Base-by-base conservation (phyloP, 306 rosid species). In the Vigna trinervia region DNA sequence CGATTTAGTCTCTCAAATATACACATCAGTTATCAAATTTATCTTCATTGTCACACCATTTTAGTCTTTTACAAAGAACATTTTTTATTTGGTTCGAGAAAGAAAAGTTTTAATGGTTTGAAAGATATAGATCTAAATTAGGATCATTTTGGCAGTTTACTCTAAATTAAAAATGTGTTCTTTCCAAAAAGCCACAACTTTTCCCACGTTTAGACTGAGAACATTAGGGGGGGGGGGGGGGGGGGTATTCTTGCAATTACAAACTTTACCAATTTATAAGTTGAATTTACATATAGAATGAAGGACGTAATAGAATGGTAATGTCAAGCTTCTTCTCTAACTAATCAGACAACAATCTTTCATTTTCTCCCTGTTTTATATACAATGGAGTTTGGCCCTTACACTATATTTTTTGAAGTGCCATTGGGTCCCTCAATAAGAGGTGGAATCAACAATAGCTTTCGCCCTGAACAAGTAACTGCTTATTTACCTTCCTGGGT, bases 401-500 rank as follows among this genome's bases (percentile, higher is more conserved):
- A 65, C 22, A 70, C 60, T 51, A 15, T 51, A 28, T 75, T 71
- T 80, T 78, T 59, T 17, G 70, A 74, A 54, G 71, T 67, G 61
- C 51, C 34, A 32, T 34, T 41, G 71, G 72, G 69, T 71, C 81
- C 82, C 47, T 66, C 66, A 50, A 48, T 61, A 17, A 76, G 83
- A 54, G 91, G 86, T 54, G 95, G 95, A 81, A 85, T 67, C 60
- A 84, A 47, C 89, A 88, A 47, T 9, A 82, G 78, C 85, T 85
- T 84, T 70, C 71, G 78, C 72, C 93, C 92, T 15, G 87, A 81
- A n/a, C 71, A 80, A 54, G 46, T 87, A 26, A 78, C 48, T 43
- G 52, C 80, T 36, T 73, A 88, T 76, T 84, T 83, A 32, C 82
- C 85, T 77, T 84, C 77, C 23, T 72, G 69, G 79, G 39, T 30